Evolutionary conservation across 371 early-diverging fungal species (phyloP), one percentile per base, ranked within the genome.

Genomic region (Nematocida homosporus): DNA sequence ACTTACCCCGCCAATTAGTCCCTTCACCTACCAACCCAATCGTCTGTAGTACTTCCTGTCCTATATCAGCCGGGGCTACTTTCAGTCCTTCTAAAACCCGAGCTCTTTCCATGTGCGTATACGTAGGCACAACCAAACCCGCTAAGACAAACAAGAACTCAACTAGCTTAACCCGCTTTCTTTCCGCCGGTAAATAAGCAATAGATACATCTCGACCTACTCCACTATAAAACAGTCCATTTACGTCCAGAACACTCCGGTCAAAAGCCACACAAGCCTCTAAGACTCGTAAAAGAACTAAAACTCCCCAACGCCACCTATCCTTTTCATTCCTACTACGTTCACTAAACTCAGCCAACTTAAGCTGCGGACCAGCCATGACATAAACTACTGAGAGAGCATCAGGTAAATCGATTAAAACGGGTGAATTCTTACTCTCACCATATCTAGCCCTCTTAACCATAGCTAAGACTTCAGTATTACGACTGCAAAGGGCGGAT

Each of bases 81-180:
- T 29, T 57, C 50, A 34, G 4, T 20, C 35, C 44, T 35, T 30
- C 44, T 4, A 34, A 6, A 37, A 66, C 44, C 5, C n/a, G 25
- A 2, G 38, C 75, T 51, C 53, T 42, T 50, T 72, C 75, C 75
- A 72, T 72, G 20, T 42, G 25, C 6, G 75, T 72, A 37, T 72
- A 63, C 29, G 75, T 72, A 30, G 77, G 34, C 4, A 59, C 6
- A 20, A 61, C n/a, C 27, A 72, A 32, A 16, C 61, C 37, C 5
- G 48, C 47, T 10, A 72, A 27, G 34, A 42, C 32, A 20, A 60
- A n/a, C 23, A 61, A 51, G 38, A 61, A 72, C 41, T 72, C 75
- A n/a, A 10, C 37, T 13, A 38, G 27, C 16, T 44, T 35, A 6
- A 20, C 1, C 6, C 16, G 35, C 34, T 61, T 59, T 48, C 29